These are phyloP conservation scores for Sutorius eximius DNA, from an alignment of 1,284 basidiomycete species.

Conservation along the genomic window DNA sequence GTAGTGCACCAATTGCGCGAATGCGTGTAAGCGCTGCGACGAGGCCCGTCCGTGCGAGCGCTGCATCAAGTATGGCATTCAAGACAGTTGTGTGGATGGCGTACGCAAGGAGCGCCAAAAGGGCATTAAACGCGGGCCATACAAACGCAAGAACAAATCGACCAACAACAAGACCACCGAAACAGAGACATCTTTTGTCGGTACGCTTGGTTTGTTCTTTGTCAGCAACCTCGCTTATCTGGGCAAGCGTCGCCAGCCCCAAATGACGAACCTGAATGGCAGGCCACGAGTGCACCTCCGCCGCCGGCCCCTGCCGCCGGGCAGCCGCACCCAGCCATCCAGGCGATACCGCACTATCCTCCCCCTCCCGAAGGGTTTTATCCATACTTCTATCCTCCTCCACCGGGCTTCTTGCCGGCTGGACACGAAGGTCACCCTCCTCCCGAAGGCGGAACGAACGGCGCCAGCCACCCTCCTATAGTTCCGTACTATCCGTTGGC, in stretches of 20 bases:
- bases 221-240: constrained; percentile 18
- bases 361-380: constrained; percentile 52
- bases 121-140: constrained; percentile 83
- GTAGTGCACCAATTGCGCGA: constrained; percentile 79
- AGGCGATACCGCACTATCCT: constrained; percentile 41
- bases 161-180: constrained; percentile 19
- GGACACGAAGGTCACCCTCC: constrained; percentile 43
- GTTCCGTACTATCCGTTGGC: constrained; percentile 46
- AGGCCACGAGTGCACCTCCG: constrained; percentile 27
- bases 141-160: constrained; percentile 71
- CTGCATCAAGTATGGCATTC: constrained; percentile 77
- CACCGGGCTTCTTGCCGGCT: constrained; percentile 41
- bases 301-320: constrained; percentile 30
- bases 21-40: constrained; percentile 85
- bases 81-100: constrained; percentile 70
- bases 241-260: constrained; percentile 16
- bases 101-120: constrained; percentile 82
- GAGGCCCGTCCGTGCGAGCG: constrained; percentile 77
- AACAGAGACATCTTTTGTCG: constrained; percentile 19
- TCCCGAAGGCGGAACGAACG: constrained; percentile 41
- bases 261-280: constrained; percentile 36
- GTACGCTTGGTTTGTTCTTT: constrained; percentile 14
- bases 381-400: constrained; percentile 52
- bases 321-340: constrained; percentile 39
- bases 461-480: constrained; percentile 42